phyloP scores from a whole-genome alignment of 805 yeast species.

The Candida pini region DNA sequence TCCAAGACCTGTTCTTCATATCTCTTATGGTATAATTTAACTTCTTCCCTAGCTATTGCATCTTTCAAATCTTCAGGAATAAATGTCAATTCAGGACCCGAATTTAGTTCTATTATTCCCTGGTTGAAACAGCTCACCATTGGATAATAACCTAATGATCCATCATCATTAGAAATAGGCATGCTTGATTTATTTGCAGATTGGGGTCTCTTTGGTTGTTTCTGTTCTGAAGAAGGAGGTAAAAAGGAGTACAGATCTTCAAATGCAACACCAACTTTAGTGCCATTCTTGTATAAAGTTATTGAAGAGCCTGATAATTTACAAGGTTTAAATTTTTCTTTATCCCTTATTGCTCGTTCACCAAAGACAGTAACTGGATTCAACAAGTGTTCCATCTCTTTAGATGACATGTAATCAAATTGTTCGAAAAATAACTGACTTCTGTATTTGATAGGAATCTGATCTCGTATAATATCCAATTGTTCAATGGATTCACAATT shows the following conservation, averaged over 20 bases:
- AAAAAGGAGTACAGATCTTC: constrained; percentile 65
- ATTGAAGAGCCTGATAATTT: constrained; percentile 53
- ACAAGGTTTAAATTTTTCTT: constrained; percentile 41
- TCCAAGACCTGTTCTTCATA: constrained; percentile 71
- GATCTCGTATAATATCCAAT: constrained; percentile 57
- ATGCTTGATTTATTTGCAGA: constrained; percentile 9
- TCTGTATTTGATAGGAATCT: constrained; percentile 80
- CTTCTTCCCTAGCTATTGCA: constrained; percentile 20
- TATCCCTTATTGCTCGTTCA: constrained; percentile 55
- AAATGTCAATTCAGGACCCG: constrained; percentile 58
- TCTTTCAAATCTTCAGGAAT: constrained; percentile 33
- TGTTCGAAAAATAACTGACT: constrained; percentile 77
- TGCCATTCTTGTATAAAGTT: constrained; percentile 74
- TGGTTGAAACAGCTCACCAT: constrained; percentile 77
- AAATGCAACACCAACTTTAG: constrained; percentile 57
- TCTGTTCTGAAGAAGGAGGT: constrained; percentile 67
- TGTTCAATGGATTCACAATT: neutral
- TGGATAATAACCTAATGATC: constrained; percentile 86
- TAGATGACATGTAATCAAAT: constrained; percentile 68
- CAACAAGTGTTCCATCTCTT: constrained; percentile 65
- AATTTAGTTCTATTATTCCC: constrained; percentile 67
- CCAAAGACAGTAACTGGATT: constrained; percentile 70
- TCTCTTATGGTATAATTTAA: constrained; percentile 51
- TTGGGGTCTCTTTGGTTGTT: constrained; percentile 24
- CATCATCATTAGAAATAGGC: constrained; percentile 58